Percentiles rank a stretch among this genome's conserved stretches.
Evolutionary conservation across 2,329 filamentous ascomycete genomes (phyloP).

Genomic region (Neurospora sp.): DNA sequence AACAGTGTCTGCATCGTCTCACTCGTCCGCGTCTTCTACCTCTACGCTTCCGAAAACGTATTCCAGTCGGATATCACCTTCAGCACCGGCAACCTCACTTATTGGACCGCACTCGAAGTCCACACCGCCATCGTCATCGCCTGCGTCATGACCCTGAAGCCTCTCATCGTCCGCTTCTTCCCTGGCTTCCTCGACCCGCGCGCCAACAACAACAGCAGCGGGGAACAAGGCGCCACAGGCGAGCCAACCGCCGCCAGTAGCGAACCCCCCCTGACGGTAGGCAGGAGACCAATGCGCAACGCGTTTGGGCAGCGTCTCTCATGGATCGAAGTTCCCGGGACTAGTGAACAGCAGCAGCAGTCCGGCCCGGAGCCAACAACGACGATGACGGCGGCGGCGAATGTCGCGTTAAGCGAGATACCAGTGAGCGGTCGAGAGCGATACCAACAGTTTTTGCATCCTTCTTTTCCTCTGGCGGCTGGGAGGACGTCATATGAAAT

Average conservation of each 20-base stretch:
- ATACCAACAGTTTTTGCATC: neutral
- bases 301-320: neutral
- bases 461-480: neutral
- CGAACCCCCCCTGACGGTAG: conserved; percentile 11
- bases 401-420: neutral
- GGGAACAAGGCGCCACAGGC: neutral
- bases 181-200: conserved; percentile 7
- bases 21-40: conserved; percentile 20
- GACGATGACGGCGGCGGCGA: neutral
- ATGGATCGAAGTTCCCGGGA: conserved; percentile 1
- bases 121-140: conserved; percentile 25
- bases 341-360: neutral
- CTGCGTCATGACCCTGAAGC: conserved; percentile 27
- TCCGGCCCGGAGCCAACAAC: neutral
- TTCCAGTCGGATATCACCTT: conserved; percentile 20
- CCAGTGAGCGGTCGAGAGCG: neutral
- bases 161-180: conserved; percentile 22
- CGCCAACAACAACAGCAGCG: neutral
- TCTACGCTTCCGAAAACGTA: conserved; percentile 4
- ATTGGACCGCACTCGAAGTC: conserved; percentile 25
- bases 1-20: conserved; percentile 25
- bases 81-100: conserved; percentile 16
- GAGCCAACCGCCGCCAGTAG: neutral
- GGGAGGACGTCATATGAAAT: neutral
- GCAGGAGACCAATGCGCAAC: conserved; percentile 9